Base-by-base conservation (phyloP, 495 filamentous ascomycete species). In the Elaphomyces granulatus region DNA sequence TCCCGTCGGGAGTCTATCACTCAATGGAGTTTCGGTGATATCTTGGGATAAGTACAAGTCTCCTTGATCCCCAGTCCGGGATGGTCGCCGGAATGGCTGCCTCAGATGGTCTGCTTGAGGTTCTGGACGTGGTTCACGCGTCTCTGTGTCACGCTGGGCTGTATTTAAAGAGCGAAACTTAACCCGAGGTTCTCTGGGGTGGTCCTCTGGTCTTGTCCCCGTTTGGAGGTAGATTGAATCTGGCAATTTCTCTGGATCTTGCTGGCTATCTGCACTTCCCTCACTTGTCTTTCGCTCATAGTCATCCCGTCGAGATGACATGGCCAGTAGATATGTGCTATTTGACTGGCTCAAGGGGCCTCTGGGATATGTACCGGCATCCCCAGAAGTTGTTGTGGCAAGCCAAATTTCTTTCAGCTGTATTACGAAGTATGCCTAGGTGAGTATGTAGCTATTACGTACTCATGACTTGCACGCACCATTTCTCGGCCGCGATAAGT, bases 31-130 rank as follows among this genome's bases (percentile, higher is more conserved):
- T 20, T 36, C 34, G 1, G 35, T 36, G 3, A 37, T 36, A 32
- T 43, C 41, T 37, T 43, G 21, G 0, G 41, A 43, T 15, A 7
- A 12, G 20, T 19, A 28, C 18, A n/a, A 17, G 3, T 32, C 15
- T 15, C 37, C 10, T 9, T 32, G 19, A 10, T 9, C 15, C 14
- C 21, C 21, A 15, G 15, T n/a, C 15, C 9, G 15, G 1, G 41
- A 26, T 12, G 41, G 35, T 15, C 14, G 34, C 12, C 37, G 41
- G n/a, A 43, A 43, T 10, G 41, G 41, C 34, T 38, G 20, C 6
- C 41, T 34, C n/a, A 34, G 33, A 32, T 43, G 35, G n/a, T 43
- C 41, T 9, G 15, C 14, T 14, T 14, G 23, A 28, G 23, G 23
- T 16, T 38, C 20, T 20, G 15, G n/a, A 19, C 18, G 8, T 19